Conservation (phyloP, 169 alveolate species). For the Eimeria zaria region DNA sequence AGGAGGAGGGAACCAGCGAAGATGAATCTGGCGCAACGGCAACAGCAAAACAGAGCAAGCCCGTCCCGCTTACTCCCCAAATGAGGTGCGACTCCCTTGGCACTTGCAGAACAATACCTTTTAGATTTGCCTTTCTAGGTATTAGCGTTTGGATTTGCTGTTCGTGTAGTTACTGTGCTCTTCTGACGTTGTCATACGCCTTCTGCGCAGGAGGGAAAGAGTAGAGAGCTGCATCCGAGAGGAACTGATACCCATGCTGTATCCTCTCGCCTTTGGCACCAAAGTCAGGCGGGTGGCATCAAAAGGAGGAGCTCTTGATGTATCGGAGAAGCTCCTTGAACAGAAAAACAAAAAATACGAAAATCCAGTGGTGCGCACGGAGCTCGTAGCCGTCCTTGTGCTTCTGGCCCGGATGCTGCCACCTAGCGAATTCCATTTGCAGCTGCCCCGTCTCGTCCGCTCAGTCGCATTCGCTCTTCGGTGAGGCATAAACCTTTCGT, state of each 20-base stretch:
- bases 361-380: constrained; percentile 71
- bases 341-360: constrained; percentile 2
- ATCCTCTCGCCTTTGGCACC: constrained; percentile 77
- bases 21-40: neutral
- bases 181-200: neutral
- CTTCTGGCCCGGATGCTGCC: constrained; percentile 79
- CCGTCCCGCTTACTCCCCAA: neutral
- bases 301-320: neutral
- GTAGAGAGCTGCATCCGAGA: constrained; percentile 49
- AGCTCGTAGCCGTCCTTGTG: constrained; percentile 71
- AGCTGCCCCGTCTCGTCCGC: constrained; percentile 83
- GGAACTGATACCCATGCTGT: constrained; percentile 71
- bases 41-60: neutral
- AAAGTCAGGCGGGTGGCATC: constrained; percentile 37
- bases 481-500: neutral
- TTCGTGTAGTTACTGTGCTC: neutral
- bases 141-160: neutral
- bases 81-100: neutral
- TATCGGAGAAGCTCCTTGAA: constrained; percentile 14
- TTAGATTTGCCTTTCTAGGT: no score
- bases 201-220: constrained; percentile 7
- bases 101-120: no score
- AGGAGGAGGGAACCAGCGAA: constrained; percentile 24
- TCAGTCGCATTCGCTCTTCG: constrained; percentile 63
- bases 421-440: constrained; percentile 52